phyloP scores from a whole-genome alignment of 2,329 filamentous ascomycete species.

The Arthrobotrys sinensis region DNA sequence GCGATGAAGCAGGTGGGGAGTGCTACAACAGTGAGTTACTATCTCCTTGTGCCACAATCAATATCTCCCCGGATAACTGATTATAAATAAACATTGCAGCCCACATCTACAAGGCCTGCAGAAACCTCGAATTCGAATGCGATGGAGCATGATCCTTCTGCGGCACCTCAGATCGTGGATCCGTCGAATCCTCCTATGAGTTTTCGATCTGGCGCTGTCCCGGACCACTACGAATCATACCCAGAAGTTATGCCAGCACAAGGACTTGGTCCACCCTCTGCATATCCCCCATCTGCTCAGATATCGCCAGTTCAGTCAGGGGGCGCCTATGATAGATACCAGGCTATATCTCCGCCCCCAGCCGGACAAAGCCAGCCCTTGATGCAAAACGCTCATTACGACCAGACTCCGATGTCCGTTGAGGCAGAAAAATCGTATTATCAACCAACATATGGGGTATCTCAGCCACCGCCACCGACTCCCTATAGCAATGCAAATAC shows the following conservation, averaged over 20 bases:
- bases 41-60: neutral
- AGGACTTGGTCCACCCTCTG: slow-evolving; percentile 14
- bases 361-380: slow-evolving; percentile 30
- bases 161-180: slow-evolving; percentile 49
- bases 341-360: slow-evolving; percentile 10
- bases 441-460: slow-evolving; percentile 46
- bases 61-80: neutral
- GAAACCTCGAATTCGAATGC: slow-evolving; percentile 13
- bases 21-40: slow-evolving; percentile 29
- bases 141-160: slow-evolving; percentile 51
- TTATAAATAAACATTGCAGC: slow-evolving; percentile 2
- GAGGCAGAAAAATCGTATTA: slow-evolving; percentile 50
- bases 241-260: slow-evolving; percentile 53
- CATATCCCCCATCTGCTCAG: slow-evolving; percentile 34
- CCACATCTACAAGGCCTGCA: slow-evolving; percentile 10
- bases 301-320: slow-evolving; percentile 29
- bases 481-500: slow-evolving; percentile 40
- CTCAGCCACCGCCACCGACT: slow-evolving; percentile 26
- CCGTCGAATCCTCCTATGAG: slow-evolving; percentile 39
- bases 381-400: slow-evolving; percentile 32
- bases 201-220: slow-evolving; percentile 51
- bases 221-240: slow-evolving; percentile 58
- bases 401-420: slow-evolving; percentile 22
- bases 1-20: slow-evolving; percentile 41
- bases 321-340: slow-evolving; percentile 17